Conservation (phyloP, 179 eudicot genomes). For the Beta macrorhiza region DNA sequence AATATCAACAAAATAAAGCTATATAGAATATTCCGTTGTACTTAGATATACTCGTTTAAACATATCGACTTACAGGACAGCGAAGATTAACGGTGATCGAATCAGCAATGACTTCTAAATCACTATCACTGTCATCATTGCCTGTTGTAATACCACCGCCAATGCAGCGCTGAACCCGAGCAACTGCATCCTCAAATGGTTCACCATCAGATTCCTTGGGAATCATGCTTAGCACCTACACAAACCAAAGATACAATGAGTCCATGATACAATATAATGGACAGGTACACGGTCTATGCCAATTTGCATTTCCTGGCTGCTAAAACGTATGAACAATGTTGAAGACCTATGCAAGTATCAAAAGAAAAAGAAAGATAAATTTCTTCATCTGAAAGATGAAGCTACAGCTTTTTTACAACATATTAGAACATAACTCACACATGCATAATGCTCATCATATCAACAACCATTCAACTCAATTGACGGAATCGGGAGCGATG, state of each 20-base stretch:
- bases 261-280: background rate
- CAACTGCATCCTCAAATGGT: conserved; percentile 58
- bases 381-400: too few relatives aligned
- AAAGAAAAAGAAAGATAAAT: background rate
- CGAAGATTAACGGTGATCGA: conserved; percentile 60
- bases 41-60: background rate
- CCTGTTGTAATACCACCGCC: conserved; percentile 58
- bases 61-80: conserved; percentile 60
- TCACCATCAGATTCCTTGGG: conserved; percentile 54
- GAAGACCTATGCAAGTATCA: conserved; percentile 1
- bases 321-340: background rate
- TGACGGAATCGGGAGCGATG: background rate
- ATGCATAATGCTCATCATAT: background rate
- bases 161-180: conserved; percentile 70
- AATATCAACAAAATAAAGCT: background rate
- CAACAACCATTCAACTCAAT: background rate
- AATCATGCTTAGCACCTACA: conserved; percentile 56
- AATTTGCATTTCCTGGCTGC: background rate
- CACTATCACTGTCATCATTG: conserved; percentile 64
- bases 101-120: conserved; percentile 70
- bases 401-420: background rate
- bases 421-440: background rate
- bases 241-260: conserved; percentile 11
- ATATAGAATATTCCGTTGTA: background rate
- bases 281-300: background rate